A percentile compares a stretch with the other conserved stretches of the same genome.
Conservation (phyloP, 805 yeast genomes). For the Starmera dryadoides region DNA sequence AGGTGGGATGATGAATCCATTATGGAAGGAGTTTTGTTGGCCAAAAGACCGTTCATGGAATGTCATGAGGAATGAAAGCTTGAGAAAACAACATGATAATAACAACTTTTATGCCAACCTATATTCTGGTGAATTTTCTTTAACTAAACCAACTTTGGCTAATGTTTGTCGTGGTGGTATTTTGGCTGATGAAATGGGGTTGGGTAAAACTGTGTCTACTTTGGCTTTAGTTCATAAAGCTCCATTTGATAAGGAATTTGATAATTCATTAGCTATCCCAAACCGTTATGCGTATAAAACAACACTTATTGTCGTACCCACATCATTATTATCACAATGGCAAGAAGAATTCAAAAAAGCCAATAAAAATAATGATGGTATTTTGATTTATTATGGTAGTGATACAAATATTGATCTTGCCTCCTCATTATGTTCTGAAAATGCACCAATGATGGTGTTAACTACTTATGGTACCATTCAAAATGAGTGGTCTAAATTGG, state of each 20-base stretch:
- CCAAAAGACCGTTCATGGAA: slow-evolving; percentile 45
- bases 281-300: slow-evolving; percentile 55
- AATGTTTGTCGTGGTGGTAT: slow-evolving; percentile 73
- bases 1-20: slow-evolving; percentile 64
- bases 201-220: slow-evolving; percentile 88
- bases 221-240: slow-evolving; percentile 63
- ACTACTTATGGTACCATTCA: slow-evolving; percentile 87
- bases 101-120: slow-evolving; percentile 64
- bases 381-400: slow-evolving; percentile 73
- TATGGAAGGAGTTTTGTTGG: slow-evolving; percentile 80
- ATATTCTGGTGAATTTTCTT: slow-evolving; percentile 72
- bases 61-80: slow-evolving; percentile 19
- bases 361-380: slow-evolving; percentile 34
- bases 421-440: slow-evolving; percentile 31
- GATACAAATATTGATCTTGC: slow-evolving; percentile 43
- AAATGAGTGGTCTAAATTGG: slow-evolving; percentile 56
- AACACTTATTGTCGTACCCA: slow-evolving; percentile 80
- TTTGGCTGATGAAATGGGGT: slow-evolving; percentile 94
- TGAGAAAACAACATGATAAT: slow-evolving; percentile 6
- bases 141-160: slow-evolving; percentile 57
- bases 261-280: background rate
- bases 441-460: slow-evolving; percentile 62
- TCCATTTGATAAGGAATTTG: slow-evolving; percentile 38
- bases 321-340: slow-evolving; percentile 92
- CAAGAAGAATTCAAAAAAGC: slow-evolving; percentile 66